A percentile compares a stretch with the other conserved stretches of the same genome.
These are phyloP conservation scores for Lepidium aucheri DNA, from an alignment of 345 rosid genomes.

Conservation along the genomic window DNA sequence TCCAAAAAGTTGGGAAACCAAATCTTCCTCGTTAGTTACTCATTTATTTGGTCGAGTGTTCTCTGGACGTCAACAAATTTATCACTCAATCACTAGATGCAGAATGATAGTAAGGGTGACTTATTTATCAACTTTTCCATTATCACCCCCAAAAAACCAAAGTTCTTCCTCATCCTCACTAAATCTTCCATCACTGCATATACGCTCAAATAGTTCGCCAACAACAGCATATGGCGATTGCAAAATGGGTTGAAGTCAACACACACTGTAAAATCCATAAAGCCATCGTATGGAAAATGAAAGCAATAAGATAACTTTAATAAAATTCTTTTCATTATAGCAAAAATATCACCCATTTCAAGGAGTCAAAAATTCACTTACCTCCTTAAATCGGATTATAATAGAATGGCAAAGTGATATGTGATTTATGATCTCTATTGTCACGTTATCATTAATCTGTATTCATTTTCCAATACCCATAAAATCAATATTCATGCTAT, in stretches of 20 bases:
- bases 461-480: constrained; percentile 13
- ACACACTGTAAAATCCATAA: constrained; percentile 39
- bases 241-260: constrained; percentile 60
- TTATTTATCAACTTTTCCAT: too few relatives aligned
- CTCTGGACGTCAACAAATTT: too few relatives aligned
- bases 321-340: background rate
- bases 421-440: constrained; percentile 85
- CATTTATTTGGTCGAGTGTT: too few relatives aligned
- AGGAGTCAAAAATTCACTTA: background rate
- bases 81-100: too few relatives aligned
- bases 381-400: constrained; percentile 91
- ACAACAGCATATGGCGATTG: constrained; percentile 72
- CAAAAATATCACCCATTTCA: background rate
- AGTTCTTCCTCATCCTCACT: constrained; percentile 82
- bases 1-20: too few relatives aligned
- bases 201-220: constrained; percentile 65
- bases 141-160: too few relatives aligned
- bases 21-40: too few relatives aligned
- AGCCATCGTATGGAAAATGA: background rate
- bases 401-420: constrained; percentile 82
- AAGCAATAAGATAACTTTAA: background rate
- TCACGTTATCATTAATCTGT: constrained; percentile 88
- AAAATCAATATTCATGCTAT: background rate
- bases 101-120: too few relatives aligned
- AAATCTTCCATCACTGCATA: constrained; percentile 63